phyloP scores from a whole-genome alignment of 768 basidiomycete species.

The Phaeotremella skinneri region DNA sequence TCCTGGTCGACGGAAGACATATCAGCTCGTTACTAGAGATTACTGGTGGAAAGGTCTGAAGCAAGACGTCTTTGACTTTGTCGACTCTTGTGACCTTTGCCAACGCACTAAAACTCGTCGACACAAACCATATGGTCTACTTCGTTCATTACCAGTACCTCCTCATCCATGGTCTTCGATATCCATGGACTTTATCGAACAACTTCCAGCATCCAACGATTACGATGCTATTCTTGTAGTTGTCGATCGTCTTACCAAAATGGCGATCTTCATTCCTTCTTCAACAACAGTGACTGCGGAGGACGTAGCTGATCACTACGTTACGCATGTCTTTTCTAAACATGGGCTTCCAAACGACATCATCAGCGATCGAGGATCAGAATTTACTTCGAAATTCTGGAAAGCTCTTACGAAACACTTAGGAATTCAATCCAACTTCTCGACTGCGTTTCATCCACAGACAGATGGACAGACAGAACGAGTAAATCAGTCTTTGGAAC shows the following conservation, averaged over 20 bases:
- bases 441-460: constrained; percentile 55
- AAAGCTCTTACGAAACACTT: constrained; percentile 45
- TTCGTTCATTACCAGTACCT: constrained; percentile 38
- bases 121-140: constrained; percentile 53
- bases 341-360: constrained; percentile 53
- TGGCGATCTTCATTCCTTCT: constrained; percentile 55
- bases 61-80: not conserved
- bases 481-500: constrained; percentile 51
- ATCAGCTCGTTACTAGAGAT: constrained; percentile 47
- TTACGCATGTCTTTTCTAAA: constrained; percentile 4
- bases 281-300: constrained; percentile 40
- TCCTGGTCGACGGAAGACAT: constrained; percentile 52
- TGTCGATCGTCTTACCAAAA: constrained; percentile 52
- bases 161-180: constrained; percentile 48
- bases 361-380: constrained; percentile 54
- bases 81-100: constrained; percentile 50
- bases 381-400: constrained; percentile 57
- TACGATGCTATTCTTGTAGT: constrained; percentile 53
- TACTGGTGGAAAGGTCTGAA: constrained; percentile 30
- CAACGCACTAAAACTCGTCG: constrained; percentile 47
- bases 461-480: constrained; percentile 55
- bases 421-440: constrained; percentile 51
- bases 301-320: constrained; percentile 31
- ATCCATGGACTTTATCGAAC: constrained; percentile 43
- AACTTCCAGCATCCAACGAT: constrained; percentile 32